Conservation (phyloP, 805 yeast genomes). For the Saccharomycopsis oosterbeekiorum region DNA sequence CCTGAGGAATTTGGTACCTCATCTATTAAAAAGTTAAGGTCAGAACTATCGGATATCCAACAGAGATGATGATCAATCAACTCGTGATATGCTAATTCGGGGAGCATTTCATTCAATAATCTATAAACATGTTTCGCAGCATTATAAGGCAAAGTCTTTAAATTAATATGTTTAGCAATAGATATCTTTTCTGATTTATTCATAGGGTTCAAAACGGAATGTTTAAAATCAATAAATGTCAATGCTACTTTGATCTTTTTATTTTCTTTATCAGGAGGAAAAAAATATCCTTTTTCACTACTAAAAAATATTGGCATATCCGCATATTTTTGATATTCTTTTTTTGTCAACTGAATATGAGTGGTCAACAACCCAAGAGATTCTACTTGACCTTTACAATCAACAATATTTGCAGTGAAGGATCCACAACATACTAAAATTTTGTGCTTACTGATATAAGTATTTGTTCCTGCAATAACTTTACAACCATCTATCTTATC, state of each 20-base stretch:
- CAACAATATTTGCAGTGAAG: constrained; percentile 23
- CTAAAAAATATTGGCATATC: constrained; percentile 35
- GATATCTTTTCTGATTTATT: constrained; percentile 5
- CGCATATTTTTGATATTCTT: constrained; percentile 29
- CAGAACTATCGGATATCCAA: constrained; percentile 35
- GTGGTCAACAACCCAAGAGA: constrained; percentile 32
- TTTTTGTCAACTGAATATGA: constrained; percentile 29
- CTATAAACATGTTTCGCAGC: constrained; percentile 15
- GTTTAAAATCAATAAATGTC: constrained; percentile 24
- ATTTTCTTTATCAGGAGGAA: constrained; percentile 35
- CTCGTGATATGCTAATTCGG: constrained; percentile 31
- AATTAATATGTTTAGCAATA: constrained; percentile 3
- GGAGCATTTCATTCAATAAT: constrained; percentile 28
- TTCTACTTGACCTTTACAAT: constrained; percentile 25
- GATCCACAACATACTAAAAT: constrained; percentile 27
- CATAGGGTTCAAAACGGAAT: constrained; percentile 21
- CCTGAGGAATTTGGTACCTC: constrained; percentile 24
- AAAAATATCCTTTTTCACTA: constrained; percentile 35
- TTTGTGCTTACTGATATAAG: constrained; percentile 25
- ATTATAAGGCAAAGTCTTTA: not conserved
- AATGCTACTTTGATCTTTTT: constrained; percentile 29
- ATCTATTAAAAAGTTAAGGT: constrained; percentile 34
- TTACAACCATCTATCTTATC: not conserved
- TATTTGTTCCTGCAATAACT: not conserved
- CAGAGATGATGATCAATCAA: constrained; percentile 29